Conservation (phyloP, 2,329 filamentous ascomycete genomes). For the Acrocalymma vagum region DNA sequence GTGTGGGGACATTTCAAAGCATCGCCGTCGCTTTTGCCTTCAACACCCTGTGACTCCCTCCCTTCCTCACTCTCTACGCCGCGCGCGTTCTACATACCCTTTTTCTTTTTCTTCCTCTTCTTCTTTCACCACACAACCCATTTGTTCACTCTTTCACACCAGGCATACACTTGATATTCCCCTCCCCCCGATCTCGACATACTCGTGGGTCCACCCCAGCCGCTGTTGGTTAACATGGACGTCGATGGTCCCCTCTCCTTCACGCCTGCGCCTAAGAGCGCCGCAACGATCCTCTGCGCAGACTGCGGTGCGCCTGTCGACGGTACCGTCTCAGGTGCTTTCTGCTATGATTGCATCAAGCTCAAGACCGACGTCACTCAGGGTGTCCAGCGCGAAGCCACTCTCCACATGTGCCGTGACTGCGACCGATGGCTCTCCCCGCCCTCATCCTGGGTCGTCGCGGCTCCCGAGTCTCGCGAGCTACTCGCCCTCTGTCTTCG, state of each 20-base stretch:
- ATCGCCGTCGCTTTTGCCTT: too few species aligned
- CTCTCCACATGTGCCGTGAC: constrained; percentile 89
- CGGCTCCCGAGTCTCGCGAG: constrained; percentile 87
- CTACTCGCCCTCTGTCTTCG: constrained; percentile 90
- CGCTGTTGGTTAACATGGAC: constrained; percentile 52
- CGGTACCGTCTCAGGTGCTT: constrained; percentile 83
- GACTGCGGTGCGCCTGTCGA: constrained; percentile 97
- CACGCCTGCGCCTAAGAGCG: constrained; percentile 47
- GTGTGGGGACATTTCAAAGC: too few species aligned
- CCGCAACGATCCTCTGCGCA: constrained; percentile 89
- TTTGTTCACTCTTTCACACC: too few species aligned
- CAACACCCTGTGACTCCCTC: too few species aligned
- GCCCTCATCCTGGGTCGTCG: constrained; percentile 85
- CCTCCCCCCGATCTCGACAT: constrained; percentile 4
- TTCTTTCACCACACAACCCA: background rate
- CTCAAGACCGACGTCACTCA: constrained; percentile 91
- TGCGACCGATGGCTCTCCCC: constrained; percentile 92
- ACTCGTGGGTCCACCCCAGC: too few species aligned
- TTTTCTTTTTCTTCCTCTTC: too few species aligned
- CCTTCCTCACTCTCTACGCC: too few species aligned
- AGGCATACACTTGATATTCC: too few species aligned
- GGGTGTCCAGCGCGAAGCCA: constrained; percentile 90
- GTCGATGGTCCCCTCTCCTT: constrained; percentile 51
- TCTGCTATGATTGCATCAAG: constrained; percentile 96
- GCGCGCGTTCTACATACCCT: too few species aligned